Conservation (phyloP, 331 rosid species). For the Prunus yedoensis region DNA sequence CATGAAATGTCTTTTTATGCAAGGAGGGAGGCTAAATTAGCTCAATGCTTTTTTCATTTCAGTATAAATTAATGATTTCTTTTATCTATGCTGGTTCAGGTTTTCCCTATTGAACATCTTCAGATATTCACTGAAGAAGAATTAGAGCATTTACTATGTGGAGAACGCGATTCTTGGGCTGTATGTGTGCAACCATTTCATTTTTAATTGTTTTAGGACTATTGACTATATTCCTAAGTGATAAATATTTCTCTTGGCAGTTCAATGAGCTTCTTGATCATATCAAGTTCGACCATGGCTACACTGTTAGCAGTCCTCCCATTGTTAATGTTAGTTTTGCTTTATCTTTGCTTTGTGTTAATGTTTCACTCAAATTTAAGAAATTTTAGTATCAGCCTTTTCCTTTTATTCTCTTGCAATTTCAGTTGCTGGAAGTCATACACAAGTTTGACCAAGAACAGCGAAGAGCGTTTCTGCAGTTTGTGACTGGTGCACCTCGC, state of each 20-base stretch:
- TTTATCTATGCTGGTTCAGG: constrained; percentile 44
- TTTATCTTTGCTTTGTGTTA: constrained; percentile 2
- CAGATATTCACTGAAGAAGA: constrained; percentile 75
- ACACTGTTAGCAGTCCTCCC: constrained; percentile 97
- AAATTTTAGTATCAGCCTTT: background rate
- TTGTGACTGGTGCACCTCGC: constrained; percentile 95
- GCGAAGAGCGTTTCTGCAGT: constrained; percentile 87
- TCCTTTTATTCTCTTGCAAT: background rate
- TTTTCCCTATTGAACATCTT: constrained; percentile 76
- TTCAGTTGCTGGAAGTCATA: constrained; percentile 82
- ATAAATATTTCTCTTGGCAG: constrained; percentile 37
- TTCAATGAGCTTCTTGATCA: constrained; percentile 79
- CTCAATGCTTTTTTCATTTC: background rate
- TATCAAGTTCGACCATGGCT: constrained; percentile 93
- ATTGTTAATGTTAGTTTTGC: constrained; percentile 56
- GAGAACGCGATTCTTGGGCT: constrained; percentile 85
- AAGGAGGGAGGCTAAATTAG: constrained; percentile 2
- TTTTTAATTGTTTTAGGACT: background rate
- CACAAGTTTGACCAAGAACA: constrained; percentile 64
- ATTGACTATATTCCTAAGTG: constrained; percentile 10
- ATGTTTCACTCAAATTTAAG: constrained; percentile 15
- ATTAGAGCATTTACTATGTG: constrained; percentile 82
- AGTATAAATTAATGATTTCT: background rate
- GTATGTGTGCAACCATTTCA: constrained; percentile 47
- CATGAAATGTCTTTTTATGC: constrained; percentile 14